Percentiles rank a stretch among this genome's conserved stretches.
Evolutionary conservation across 1,284 basidiomycete species (phyloP).

Genomic region (Boletus semigastroideus): DNA sequence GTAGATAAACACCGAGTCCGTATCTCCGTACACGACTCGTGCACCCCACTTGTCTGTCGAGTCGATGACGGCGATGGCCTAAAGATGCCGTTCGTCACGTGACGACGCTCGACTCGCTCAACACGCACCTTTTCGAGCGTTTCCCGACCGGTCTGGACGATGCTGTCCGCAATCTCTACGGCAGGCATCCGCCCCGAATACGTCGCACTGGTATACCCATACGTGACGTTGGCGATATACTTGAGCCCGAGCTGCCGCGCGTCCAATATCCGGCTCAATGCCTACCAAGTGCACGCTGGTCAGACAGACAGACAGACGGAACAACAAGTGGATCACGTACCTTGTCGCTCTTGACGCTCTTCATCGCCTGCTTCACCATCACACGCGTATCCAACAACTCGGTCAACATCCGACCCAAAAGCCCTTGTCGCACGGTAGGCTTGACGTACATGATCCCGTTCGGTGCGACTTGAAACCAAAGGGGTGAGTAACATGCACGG

Average conservation of each 20-base stretch:
- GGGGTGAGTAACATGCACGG: not conserved
- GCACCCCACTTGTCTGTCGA: constrained; percentile 83
- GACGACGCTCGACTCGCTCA: not conserved
- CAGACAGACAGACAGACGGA: not conserved
- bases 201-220: constrained; percentile 92
- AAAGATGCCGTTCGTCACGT: not conserved
- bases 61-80: constrained; percentile 88
- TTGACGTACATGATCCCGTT: constrained; percentile 97
- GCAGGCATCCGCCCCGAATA: constrained; percentile 98
- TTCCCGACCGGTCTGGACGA: constrained; percentile 94
- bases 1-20: constrained; percentile 91
- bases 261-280: constrained; percentile 72
- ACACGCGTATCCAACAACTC: not conserved
- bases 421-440: constrained; percentile 35
- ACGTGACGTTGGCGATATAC: constrained; percentile 87
- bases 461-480: constrained; percentile 63
- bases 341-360: not conserved
- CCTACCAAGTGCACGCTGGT: constrained; percentile 42
- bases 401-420: not conserved
- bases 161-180: constrained; percentile 96
- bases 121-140: constrained; percentile 85
- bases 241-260: constrained; percentile 89
- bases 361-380: not conserved
- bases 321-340: not conserved
- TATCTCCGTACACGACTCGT: constrained; percentile 96